These are phyloP conservation scores for Metschnikowia colocasiae DNA, from an alignment of 805 yeast species.

Conservation along the genomic window DNA sequence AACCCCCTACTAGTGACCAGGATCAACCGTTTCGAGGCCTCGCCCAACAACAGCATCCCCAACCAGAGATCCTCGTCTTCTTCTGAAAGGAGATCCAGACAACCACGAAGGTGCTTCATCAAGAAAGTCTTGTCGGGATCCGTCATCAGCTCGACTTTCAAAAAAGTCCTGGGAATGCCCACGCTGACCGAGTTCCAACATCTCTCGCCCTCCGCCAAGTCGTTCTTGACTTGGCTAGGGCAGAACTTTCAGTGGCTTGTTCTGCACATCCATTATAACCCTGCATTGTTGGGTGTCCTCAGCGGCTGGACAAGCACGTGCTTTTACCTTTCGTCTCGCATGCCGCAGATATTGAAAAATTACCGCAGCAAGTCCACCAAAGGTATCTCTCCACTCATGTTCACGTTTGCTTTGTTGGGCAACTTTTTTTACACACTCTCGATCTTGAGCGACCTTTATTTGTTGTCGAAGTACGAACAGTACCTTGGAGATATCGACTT, in stretches of 20 bases:
- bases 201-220: background rate
- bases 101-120: constrained; percentile 10
- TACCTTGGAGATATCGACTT: constrained; percentile 13
- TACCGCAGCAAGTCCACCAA: constrained; percentile 27
- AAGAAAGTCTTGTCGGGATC: constrained; percentile 13
- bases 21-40: constrained; percentile 23
- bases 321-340: constrained; percentile 30
- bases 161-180: constrained; percentile 9
- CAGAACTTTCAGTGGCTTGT: background rate
- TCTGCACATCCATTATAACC: constrained; percentile 3
- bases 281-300: constrained; percentile 22
- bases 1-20: constrained; percentile 12
- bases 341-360: constrained; percentile 37
- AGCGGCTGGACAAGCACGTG: constrained; percentile 35
- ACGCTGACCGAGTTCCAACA: background rate
- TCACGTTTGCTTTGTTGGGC: constrained; percentile 36
- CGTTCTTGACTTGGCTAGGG: background rate
- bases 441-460: constrained; percentile 27
- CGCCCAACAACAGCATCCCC: constrained; percentile 6
- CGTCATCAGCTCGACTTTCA: constrained; percentile 15
- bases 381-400: constrained; percentile 34
- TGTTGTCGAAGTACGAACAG: constrained; percentile 19
- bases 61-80: constrained; percentile 11
- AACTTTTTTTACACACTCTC: constrained; percentile 35
- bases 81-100: constrained; percentile 5